Evolutionary conservation across 2,329 filamentous ascomycete genomes (phyloP).

Genomic region (Dothideomycetes sp.): DNA sequence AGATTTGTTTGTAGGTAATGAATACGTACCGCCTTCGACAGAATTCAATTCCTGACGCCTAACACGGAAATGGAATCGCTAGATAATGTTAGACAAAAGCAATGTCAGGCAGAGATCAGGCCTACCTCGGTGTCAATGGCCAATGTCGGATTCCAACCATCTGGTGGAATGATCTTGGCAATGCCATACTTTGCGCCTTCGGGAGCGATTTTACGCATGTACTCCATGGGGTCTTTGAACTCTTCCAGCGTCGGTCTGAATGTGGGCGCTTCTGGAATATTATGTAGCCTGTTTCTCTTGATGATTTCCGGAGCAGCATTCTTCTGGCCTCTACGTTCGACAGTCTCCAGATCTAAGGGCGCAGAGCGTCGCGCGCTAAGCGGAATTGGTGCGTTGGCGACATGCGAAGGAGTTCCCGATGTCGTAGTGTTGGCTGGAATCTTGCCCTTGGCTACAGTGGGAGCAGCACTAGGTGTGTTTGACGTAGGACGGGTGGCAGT

Average conservation of each 20-base stretch:
- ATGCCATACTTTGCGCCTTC: constrained; percentile 84
- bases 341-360: constrained; percentile 74
- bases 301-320: constrained; percentile 62
- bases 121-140: constrained; percentile 96
- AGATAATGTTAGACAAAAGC: no score
- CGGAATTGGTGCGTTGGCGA: constrained; percentile 35
- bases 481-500: constrained; percentile 6
- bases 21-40: constrained; percentile 77
- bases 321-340: constrained; percentile 80
- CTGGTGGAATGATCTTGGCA: constrained; percentile 90
- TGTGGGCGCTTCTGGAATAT: constrained; percentile 78
- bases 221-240: constrained; percentile 87
- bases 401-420: constrained; percentile 6
- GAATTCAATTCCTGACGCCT: constrained; percentile 95
- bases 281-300: constrained; percentile 73
- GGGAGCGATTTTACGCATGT: constrained; percentile 81
- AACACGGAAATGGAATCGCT: constrained; percentile 96
- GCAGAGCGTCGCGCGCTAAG: constrained; percentile 53
- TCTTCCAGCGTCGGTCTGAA: constrained; percentile 86
- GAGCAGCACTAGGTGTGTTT: constrained; percentile 9
- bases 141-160: constrained; percentile 88
- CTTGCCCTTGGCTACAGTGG: not conserved
- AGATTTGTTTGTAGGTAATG: no score
- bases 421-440: not conserved
- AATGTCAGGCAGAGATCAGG: no score